Base-by-base conservation (phyloP, 257 asterid genomes). In the Thymus quinquecostatus region DNA sequence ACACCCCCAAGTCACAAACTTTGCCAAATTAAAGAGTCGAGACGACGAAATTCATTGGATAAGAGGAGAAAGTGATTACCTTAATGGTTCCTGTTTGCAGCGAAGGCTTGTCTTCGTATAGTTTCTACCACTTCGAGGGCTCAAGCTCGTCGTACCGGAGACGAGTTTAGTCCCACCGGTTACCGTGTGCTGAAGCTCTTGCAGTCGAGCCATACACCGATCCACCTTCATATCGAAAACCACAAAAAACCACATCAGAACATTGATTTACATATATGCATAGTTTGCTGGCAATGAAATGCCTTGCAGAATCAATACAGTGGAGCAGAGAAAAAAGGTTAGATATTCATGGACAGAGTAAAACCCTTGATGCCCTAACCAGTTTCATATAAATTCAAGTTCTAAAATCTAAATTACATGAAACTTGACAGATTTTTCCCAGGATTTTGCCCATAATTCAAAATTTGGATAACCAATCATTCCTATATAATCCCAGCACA, bases 131-230 rank as follows among this genome's bases (percentile, higher is more conserved):
- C 86, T 87, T 8, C 87, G 86, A 75, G 95, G 96, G 70, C 96
- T 89, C 67, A 83, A 81, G 76, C 75, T 84, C 69, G 80, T 38
- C 21, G 21, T 86, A 10, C 91, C 92, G 40, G 92, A 84, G 9
- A 78, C 74, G 74, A 78, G 77, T 55, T 84, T 91, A 29, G 30
- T 65, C 10, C 95, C 95, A 29, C 90, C 91, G 8, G 84, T 73
- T 2, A 92, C 96, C 40, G 92, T 84, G 82, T 84, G 62, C 28
- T 91, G 99, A 64, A 94, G 97, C 83, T 94, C 99, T 78, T 89
- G 96, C 81, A 94, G 71, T 77, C 99, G 71, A 68, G 95, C 96
- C 92, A 91, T 85, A 75, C 97, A 91, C 77, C 82, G 87, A 33
- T 94, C 97, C 87, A 92, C 97, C 97, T 92, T 71, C 72, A 78